A percentile compares a stretch with the other conserved stretches of the same genome.
These are phyloP conservation scores for Volvox africanus DNA, from an alignment of 139 green algal genomes.

Conservation along the genomic window DNA sequence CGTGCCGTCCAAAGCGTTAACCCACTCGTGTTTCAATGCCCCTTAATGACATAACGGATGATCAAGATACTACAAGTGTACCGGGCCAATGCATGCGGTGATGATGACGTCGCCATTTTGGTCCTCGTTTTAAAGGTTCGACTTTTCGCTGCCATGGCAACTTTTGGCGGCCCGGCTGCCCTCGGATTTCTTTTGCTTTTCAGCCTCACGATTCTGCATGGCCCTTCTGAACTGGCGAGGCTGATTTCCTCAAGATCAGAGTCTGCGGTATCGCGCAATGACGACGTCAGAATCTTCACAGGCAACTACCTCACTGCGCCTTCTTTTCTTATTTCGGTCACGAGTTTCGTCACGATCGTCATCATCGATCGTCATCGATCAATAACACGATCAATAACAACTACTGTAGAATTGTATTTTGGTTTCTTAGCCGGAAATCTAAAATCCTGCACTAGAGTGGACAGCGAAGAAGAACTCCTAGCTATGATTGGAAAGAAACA, in stretches of 20 bases:
- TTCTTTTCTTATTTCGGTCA: not conserved
- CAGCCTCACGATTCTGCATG: not conserved
- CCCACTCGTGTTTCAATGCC: not conserved
- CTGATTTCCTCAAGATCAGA: conserved; percentile 12
- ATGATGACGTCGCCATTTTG: not conserved
- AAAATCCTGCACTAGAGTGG: not conserved
- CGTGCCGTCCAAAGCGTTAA: not conserved
- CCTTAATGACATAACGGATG: not conserved
- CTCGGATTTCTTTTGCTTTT: not conserved
- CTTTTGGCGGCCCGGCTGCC: not conserved
- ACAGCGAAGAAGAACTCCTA: not conserved
- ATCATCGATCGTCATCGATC: not conserved
- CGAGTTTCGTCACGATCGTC: not conserved
- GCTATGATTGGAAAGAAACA: too few species aligned
- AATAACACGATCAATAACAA: not conserved
- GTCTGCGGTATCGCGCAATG: conserved; percentile 1
- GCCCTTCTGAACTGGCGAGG: not conserved
- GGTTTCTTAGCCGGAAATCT: not conserved
- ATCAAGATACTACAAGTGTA: not conserved
- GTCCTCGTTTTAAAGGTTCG: not conserved
- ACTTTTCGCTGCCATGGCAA: not conserved
- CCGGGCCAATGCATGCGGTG: not conserved
- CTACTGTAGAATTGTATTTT: not conserved
- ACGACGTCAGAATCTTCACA: not conserved
- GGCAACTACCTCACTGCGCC: not conserved